Evolutionary conservation across 2,329 filamentous ascomycete genomes (phyloP).

Genomic region (Aspergillus pseudoglaucus): DNA sequence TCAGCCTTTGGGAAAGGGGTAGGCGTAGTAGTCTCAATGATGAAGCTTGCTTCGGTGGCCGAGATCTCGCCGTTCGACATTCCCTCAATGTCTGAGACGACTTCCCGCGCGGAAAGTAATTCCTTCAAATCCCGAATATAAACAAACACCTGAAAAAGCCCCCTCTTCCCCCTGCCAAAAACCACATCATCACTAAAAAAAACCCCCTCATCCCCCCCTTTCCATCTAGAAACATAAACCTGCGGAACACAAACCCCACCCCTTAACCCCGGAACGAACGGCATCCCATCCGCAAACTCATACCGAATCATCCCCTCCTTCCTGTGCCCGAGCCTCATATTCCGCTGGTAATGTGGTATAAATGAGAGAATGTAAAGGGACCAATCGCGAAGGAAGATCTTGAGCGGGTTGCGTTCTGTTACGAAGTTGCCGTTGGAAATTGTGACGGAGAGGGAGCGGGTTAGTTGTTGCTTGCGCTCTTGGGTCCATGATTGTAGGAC

Average conservation of each 20-base stretch:
- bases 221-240: constrained; percentile 22
- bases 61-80: constrained; percentile 5
- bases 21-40: constrained; percentile 4
- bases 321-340: constrained; percentile 19
- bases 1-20: neutral
- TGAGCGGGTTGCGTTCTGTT: constrained; percentile 22
- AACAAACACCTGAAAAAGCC: constrained; percentile 28
- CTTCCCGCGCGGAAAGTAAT: neutral
- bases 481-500: constrained; percentile 27
- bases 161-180: constrained; percentile 19
- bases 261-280: constrained; percentile 23
- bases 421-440: constrained; percentile 30
- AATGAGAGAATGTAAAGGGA: constrained; percentile 28
- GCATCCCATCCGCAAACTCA: constrained; percentile 20
- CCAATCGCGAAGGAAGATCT: constrained; percentile 26
- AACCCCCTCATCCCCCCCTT: neutral
- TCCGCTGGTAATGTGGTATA: constrained; percentile 23
- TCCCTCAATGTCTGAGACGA: constrained; percentile 1
- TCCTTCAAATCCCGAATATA: constrained; percentile 11
- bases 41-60: constrained; percentile 2
- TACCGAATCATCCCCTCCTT: constrained; percentile 26
- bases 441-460: constrained; percentile 28
- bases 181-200: constrained; percentile 30
- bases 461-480: constrained; percentile 34
- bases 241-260: constrained; percentile 30